A percentile compares a stretch with the other conserved stretches of the same genome.
These are phyloP conservation scores for Didymellaceae sp. DNA, from an alignment of 2,329 filamentous ascomycete genomes.

Conservation along the genomic window DNA sequence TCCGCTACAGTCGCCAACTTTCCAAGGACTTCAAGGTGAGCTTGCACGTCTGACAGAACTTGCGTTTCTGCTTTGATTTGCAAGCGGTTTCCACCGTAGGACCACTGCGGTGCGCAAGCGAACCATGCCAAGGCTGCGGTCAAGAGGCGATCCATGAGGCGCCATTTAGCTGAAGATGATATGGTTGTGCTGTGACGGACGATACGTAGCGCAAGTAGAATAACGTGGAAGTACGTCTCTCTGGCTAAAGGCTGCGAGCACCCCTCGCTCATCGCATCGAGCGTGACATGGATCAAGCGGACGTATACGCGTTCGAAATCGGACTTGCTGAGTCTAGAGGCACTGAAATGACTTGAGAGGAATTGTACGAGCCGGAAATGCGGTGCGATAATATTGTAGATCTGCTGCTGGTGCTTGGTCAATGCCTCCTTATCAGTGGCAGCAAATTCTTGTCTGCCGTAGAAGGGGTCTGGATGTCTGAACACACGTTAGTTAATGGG, in stretches of 20 bases:
- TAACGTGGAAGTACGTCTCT: conserved; percentile 88
- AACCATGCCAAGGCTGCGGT: conserved; percentile 93
- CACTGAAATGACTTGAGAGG: conserved; percentile 92
- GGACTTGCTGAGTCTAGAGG: conserved; percentile 81
- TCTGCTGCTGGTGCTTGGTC: conserved; percentile 75
- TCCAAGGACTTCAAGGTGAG: conserved; percentile 68
- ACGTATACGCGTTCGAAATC: conserved; percentile 83
- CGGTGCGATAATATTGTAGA: conserved; percentile 84
- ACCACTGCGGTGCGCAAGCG: conserved; percentile 82
- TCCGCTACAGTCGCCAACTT: conserved; percentile 60
- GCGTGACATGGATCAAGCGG: conserved; percentile 78
- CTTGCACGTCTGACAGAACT: conserved; percentile 76
- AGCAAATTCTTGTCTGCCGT: conserved; percentile 87
- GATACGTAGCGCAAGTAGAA: conserved; percentile 82
- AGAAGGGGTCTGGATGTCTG: conserved; percentile 82
- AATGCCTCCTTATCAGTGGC: conserved; percentile 82
- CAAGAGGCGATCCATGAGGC: conserved; percentile 86
- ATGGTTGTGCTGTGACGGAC: conserved; percentile 71
- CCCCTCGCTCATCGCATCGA: conserved; percentile 69
- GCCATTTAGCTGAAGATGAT: conserved; percentile 73
- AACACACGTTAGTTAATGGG: background rate
- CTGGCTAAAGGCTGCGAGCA: conserved; percentile 84
- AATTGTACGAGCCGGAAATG: conserved; percentile 88
- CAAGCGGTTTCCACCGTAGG: conserved; percentile 90
- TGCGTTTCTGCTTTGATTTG: conserved; percentile 93